Evolutionary conservation across 306 rosid genomes (phyloP).

Genomic region (Crotalaria pallida): DNA sequence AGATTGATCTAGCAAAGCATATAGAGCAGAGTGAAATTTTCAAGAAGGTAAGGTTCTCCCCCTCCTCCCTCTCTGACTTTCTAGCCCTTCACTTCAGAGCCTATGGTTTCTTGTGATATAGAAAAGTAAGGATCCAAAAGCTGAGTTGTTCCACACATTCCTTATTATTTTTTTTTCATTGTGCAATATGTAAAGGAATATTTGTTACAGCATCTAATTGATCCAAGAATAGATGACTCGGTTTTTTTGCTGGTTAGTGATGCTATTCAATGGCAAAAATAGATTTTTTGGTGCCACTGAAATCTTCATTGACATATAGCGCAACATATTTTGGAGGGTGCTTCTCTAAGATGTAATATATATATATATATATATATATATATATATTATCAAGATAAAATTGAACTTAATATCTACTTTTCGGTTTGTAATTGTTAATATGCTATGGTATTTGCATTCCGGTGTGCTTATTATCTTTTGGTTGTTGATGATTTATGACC

Average conservation of each 20-base stretch:
- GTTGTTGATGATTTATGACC: not conserved
- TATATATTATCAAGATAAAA: not conserved
- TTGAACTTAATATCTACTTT: not conserved
- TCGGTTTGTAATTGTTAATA: not conserved
- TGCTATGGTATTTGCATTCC: not conserved
- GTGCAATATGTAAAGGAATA: not conserved
- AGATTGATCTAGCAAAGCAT: constrained; percentile 49
- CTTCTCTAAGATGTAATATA: constrained; percentile 3
- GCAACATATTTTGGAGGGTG: constrained; percentile 3
- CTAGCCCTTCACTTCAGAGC: not conserved
- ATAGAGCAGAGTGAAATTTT: constrained; percentile 55
- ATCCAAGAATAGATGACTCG: constrained; percentile 6
- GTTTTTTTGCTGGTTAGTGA: not conserved
- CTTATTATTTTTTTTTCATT: not conserved
- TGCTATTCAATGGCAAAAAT: not conserved
- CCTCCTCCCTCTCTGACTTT: not conserved
- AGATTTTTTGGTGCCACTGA: not conserved
- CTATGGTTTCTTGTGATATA: constrained; percentile 13
- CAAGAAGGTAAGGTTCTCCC: constrained; percentile 45
- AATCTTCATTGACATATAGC: constrained; percentile 4
- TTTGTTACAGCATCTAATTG: constrained; percentile 2
- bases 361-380: too few relatives aligned
- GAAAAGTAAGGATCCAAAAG: constrained; percentile 2
- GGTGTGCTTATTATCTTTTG: not conserved
- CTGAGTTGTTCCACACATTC: not conserved